Evolutionary conservation across 2,329 filamentous ascomycete genomes (phyloP).

Genomic region (Nemania sp.): DNA sequence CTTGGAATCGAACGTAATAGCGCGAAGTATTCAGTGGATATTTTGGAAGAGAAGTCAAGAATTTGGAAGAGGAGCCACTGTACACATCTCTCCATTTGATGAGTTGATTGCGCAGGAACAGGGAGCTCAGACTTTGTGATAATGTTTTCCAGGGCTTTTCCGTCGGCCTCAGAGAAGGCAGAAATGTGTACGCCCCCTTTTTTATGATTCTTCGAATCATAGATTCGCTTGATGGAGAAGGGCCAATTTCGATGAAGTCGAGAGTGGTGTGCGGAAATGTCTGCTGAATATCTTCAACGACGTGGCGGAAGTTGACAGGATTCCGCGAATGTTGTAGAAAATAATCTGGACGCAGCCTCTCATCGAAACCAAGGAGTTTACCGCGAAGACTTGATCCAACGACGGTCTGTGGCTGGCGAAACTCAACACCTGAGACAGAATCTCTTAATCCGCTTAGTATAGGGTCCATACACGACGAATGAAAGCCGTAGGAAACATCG

Average conservation of each 20-base stretch:
- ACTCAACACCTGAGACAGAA: constrained; percentile 6
- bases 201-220: constrained; percentile 9
- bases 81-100: constrained; percentile 24
- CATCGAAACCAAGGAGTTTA: constrained; percentile 1
- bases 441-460: constrained; percentile 27
- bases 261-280: constrained; percentile 5
- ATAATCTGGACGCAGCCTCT: constrained; percentile 18
- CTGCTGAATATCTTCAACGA: constrained; percentile 14
- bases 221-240: constrained; percentile 15
- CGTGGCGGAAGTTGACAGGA: constrained; percentile 34
- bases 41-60: constrained; percentile 17
- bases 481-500: constrained; percentile 36
- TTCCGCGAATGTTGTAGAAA: constrained; percentile 31
- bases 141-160: constrained; percentile 20
- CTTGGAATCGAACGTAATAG: constrained; percentile 20
- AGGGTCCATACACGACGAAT: constrained; percentile 36
- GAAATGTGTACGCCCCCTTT: not conserved
- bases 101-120: constrained; percentile 1
- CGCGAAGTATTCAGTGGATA: constrained; percentile 19
- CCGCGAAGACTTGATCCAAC: constrained; percentile 28
- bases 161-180: constrained; percentile 5
- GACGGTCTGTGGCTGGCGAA: constrained; percentile 2
- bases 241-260: constrained; percentile 29
- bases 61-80: not conserved
- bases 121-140: constrained; percentile 9